Evolutionary conservation across 2,329 filamentous ascomycete species (phyloP), one percentile per base, ranked within the genome.

Genomic region (Macroventuria anomochaeta): DNA sequence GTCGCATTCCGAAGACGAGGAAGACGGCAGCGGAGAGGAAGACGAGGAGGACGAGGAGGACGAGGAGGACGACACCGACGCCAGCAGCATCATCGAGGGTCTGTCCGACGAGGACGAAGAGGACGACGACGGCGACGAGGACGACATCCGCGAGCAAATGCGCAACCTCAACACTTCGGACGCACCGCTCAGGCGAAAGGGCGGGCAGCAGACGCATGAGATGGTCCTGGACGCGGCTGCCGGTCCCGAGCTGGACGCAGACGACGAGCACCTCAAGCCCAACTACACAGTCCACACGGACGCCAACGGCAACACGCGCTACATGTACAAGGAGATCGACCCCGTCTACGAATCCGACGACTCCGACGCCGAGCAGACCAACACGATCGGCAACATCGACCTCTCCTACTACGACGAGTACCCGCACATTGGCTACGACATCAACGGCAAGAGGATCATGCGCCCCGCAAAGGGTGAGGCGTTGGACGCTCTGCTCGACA

Each of bases 391-490:
- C 63, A 83, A 97, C 72, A 99, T 99, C 55, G 91, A 93, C 5
- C 80, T 97, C 42, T 89, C 90, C 3, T 97, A 96, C 77, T 99
- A 99, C 80, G 95, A 99, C 74, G 89, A 91, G 29, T 99, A 97
- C 73, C 95, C 95, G 43, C 95, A 99, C 74, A 97, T 99, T 72
- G 95, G 95, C 55, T 99, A 99, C 77, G 91, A 97, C 68, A 97
- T 99, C 79, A 96, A 99, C 75, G 95, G 95, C 75, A 97, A 96
- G 83, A 96, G 90, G 76, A 96, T 99, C 61, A 90, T 96, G 87
- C 89, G 95, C 46, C 95, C 95, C 6, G 95, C 96, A 3, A 93
- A 92, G 64, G 93, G 93, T 46, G 89, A 96, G 73, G 95, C 95
- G 29, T 80, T 99, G 26, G 95, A 99, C 80, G 91, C 92, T 11